phyloP scores from a whole-genome alignment of 371 early-diverging fungal species.

The Dichotomocladium elegans region DNA sequence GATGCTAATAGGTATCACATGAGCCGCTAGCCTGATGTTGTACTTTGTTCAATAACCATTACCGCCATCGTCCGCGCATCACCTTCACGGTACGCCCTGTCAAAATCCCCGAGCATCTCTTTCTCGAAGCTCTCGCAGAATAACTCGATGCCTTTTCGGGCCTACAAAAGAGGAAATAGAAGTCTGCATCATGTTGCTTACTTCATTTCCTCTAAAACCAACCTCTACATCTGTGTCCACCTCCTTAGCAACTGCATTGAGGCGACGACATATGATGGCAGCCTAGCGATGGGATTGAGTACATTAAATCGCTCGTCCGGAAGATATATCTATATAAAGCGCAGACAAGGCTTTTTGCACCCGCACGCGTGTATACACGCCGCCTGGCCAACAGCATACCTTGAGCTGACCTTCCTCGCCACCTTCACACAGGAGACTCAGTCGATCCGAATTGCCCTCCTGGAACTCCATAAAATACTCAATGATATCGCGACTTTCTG shows the following conservation, averaged over 20 bases:
- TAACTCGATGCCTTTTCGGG: conserved; percentile 77
- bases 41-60: conserved; percentile 14
- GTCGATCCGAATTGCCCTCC: conserved; percentile 64
- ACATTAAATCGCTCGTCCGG: too few species aligned
- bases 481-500: conserved; percentile 86
- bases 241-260: conserved; percentile 87
- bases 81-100: conserved; percentile 74
- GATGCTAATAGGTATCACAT: conserved; percentile 48
- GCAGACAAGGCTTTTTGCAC: neutral
- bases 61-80: conserved; percentile 67
- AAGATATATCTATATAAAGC: too few species aligned
- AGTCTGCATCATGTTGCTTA: neutral
- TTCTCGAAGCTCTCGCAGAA: conserved; percentile 92
- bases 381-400: conserved; percentile 27
- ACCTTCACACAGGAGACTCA: conserved; percentile 70
- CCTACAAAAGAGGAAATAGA: conserved; percentile 29
- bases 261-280: conserved; percentile 80
- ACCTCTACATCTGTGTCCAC: conserved; percentile 79
- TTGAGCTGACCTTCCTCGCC: conserved; percentile 87
- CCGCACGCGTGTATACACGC: neutral
- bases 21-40: neutral
- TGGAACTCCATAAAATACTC: conserved; percentile 88
- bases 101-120: conserved; percentile 82
- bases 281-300: conserved; percentile 62
- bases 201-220: conserved; percentile 16